Conservation (phyloP, 1,139 yeast species). For the Magnusiomyces fungicola region DNA sequence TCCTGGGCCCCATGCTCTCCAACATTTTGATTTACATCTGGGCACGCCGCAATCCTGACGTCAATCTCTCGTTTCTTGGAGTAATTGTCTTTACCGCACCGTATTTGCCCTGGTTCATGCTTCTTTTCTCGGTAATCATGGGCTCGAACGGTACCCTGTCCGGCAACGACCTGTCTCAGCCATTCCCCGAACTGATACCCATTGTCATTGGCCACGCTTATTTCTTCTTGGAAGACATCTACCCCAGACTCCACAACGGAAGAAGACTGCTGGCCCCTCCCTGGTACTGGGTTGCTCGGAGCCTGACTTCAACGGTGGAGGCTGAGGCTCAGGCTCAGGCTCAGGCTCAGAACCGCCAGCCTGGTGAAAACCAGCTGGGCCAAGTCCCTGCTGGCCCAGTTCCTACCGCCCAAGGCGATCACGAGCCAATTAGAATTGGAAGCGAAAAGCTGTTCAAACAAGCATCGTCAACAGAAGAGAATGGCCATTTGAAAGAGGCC, state of each 20-base stretch:
- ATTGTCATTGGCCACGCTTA: slow-evolving; percentile 40
- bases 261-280: slow-evolving; percentile 31
- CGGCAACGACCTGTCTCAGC: background rate
- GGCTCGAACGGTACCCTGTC: slow-evolving; percentile 23
- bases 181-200: slow-evolving; percentile 30
- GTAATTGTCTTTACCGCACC: slow-evolving; percentile 37
- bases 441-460: too few relatives aligned
- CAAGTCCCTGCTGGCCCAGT: too few relatives aligned
- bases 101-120: slow-evolving; percentile 38
- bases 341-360: background rate
- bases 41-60: slow-evolving; percentile 40
- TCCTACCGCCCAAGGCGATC: too few relatives aligned
- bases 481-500: too few relatives aligned
- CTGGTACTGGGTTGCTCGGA: slow-evolving; percentile 28
- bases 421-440: too few relatives aligned
- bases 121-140: slow-evolving; percentile 25
- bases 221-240: slow-evolving; percentile 39
- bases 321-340: slow-evolving; percentile 8
- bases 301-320: slow-evolving; percentile 5
- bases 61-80: slow-evolving; percentile 36
- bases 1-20: slow-evolving; percentile 35
- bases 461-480: too few relatives aligned
- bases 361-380: too few relatives aligned
- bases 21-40: slow-evolving; percentile 39
- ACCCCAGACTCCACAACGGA: slow-evolving; percentile 34